phyloP scores from a whole-genome alignment of 805 yeast genomes.

The Hanseniaspora clermontiae region DNA sequence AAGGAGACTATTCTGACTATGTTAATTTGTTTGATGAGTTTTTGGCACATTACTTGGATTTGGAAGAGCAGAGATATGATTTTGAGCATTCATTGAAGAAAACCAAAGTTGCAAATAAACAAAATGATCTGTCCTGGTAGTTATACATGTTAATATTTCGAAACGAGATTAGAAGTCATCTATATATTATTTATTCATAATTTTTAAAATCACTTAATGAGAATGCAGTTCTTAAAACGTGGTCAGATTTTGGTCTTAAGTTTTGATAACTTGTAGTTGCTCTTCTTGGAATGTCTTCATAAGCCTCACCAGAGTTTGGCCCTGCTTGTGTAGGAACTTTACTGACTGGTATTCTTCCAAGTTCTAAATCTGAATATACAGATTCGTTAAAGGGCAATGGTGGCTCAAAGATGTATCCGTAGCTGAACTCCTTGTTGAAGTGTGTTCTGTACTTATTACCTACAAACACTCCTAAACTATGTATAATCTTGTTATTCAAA shows the following conservation, averaged over 20 bases:
- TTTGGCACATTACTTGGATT: background rate
- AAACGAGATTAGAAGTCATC: background rate
- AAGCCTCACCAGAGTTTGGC: background rate
- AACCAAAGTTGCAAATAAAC: background rate
- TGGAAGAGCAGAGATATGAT: slow-evolving; percentile 7
- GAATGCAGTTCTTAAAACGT: slow-evolving; percentile 10
- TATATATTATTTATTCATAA: background rate
- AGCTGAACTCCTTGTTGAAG: background rate
- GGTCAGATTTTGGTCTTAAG: background rate
- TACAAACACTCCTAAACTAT: background rate
- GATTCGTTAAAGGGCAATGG: background rate
- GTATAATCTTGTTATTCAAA: background rate
- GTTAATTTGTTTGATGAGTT: slow-evolving; percentile 7
- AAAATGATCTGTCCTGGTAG: slow-evolving; percentile 2
- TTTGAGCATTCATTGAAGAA: background rate
- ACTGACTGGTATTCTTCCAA: background rate
- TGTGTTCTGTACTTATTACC: background rate
- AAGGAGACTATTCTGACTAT: background rate
- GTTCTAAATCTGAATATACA: slow-evolving; percentile 1
- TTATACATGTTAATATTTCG: background rate
- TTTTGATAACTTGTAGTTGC: slow-evolving; percentile 6
- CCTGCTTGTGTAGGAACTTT: background rate
- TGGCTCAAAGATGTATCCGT: background rate
- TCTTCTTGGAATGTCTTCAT: background rate
- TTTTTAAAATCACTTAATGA: slow-evolving; percentile 12